Evolutionary conservation across 495 filamentous ascomycete species (phyloP).

Genomic region (Hypoxylon crocopeplum): DNA sequence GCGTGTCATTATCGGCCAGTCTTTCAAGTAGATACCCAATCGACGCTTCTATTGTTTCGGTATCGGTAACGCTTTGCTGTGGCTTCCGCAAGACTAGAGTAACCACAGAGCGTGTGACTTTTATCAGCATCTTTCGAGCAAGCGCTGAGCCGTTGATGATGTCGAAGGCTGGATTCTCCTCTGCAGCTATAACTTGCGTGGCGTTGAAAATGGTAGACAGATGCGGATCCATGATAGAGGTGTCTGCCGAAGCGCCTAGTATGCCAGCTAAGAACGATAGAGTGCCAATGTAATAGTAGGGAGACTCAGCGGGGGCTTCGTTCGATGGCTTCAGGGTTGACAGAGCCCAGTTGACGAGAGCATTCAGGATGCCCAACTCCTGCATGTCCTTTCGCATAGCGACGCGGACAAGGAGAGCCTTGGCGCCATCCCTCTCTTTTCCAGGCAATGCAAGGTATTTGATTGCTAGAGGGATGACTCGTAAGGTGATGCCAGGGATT

Average conservation of each 20-base stretch:
- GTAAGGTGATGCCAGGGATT: constrained; percentile 71
- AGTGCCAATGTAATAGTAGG: constrained; percentile 69
- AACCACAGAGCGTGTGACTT: constrained; percentile 76
- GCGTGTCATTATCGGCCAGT: constrained; percentile 83
- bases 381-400: constrained; percentile 90
- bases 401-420: constrained; percentile 78
- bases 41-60: constrained; percentile 71
- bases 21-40: constrained; percentile 73
- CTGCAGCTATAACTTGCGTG: constrained; percentile 53
- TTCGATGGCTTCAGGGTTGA: constrained; percentile 53
- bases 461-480: constrained; percentile 74
- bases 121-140: constrained; percentile 80
- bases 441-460: constrained; percentile 74
- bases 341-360: constrained; percentile 73
- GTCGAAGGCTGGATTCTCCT: constrained; percentile 49
- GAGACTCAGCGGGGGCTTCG: constrained; percentile 40
- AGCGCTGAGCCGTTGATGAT: constrained; percentile 70
- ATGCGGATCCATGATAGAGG: constrained; percentile 59
- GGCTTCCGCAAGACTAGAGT: constrained; percentile 63
- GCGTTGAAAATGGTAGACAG: constrained; percentile 54
- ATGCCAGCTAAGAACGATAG: constrained; percentile 81
- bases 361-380: constrained; percentile 69
- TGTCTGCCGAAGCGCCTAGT: constrained; percentile 57
- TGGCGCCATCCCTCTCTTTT: constrained; percentile 88
- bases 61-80: constrained; percentile 50